Evolutionary conservation across 805 yeast genomes (phyloP).

Genomic region (Isabelozyma pseudorhagii): DNA sequence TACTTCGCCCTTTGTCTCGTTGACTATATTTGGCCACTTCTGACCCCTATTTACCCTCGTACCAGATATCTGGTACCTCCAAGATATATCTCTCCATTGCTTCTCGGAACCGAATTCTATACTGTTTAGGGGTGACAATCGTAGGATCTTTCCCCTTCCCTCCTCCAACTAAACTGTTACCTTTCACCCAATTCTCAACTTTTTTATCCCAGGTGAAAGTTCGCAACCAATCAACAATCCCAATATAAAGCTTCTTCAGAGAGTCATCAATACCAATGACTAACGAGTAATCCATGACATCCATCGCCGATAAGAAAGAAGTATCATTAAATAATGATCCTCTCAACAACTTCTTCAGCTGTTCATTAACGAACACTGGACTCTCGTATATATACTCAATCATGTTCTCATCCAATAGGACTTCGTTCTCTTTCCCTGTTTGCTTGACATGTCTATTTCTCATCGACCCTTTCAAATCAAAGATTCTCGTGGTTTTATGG

Average conservation of each 20-base stretch:
- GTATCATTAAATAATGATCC: constrained; percentile 96
- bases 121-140: constrained; percentile 94
- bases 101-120: constrained; percentile 88
- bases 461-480: constrained; percentile 97
- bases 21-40: not conserved
- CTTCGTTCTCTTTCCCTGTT: constrained; percentile 94
- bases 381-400: constrained; percentile 95
- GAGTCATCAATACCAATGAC: constrained; percentile 84
- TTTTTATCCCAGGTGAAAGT: constrained; percentile 99
- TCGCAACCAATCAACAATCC: constrained; percentile 90
- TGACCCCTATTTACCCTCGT: constrained; percentile 26
- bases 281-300: constrained; percentile 96
- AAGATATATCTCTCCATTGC: constrained; percentile 96
- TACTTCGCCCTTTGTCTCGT: not conserved
- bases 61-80: constrained; percentile 85
- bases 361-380: constrained; percentile 90
- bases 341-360: constrained; percentile 78
- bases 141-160: constrained; percentile 90
- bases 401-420: constrained; percentile 93
- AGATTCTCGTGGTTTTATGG: constrained; percentile 75
- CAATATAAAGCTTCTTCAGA: constrained; percentile 72
- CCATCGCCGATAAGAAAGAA: constrained; percentile 89
- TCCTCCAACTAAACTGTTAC: constrained; percentile 75
- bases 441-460: constrained; percentile 94
- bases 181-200: constrained; percentile 98